phyloP scores from a whole-genome alignment of 1,139 yeast species.

The Saccharomyces hybrid region DNA sequence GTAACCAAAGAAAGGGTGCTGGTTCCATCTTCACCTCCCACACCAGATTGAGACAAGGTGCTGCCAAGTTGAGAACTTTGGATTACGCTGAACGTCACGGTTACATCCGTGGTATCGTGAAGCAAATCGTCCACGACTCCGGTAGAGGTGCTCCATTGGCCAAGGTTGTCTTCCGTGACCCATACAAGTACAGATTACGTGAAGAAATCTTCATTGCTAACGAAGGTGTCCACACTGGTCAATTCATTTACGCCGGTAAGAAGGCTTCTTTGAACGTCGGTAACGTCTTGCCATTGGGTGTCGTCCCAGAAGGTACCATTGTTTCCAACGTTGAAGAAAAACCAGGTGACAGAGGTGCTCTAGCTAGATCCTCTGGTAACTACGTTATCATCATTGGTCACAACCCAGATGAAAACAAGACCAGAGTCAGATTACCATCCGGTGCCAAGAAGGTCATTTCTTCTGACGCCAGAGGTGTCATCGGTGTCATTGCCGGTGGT shows the following conservation, averaged over 20 bases:
- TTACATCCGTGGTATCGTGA: constrained; percentile 97
- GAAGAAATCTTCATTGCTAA: constrained; percentile 98
- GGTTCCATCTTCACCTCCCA: constrained; percentile 99
- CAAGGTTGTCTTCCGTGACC: constrained; percentile 98
- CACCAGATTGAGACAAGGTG: constrained; percentile 99
- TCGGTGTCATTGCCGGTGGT: constrained; percentile 99
- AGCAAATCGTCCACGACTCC: constrained; percentile 98
- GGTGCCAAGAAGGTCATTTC: constrained; percentile 96
- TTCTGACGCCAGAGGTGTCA: constrained; percentile 97
- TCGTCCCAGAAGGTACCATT: constrained; percentile 99
- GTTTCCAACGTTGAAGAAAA: constrained; percentile 97
- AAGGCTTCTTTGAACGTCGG: constrained; percentile 96
- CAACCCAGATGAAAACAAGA: constrained; percentile 98
- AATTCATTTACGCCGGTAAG: constrained; percentile 97
- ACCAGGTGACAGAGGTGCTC: constrained; percentile 99
- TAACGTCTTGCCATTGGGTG: constrained; percentile 92
- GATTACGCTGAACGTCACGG: constrained; percentile 99
- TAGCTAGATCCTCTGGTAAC: constrained; percentile 99
- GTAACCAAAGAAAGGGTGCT: constrained; percentile 99
- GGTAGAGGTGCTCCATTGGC: constrained; percentile 99
- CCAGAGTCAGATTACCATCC: constrained; percentile 98
- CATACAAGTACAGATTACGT: constrained; percentile 96
- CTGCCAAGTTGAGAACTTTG: constrained; percentile 98
- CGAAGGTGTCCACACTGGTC: constrained; percentile 99
- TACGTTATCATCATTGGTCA: constrained; percentile 97